phyloP scores from a whole-genome alignment of 2,329 filamentous ascomycete genomes.

The Aspergillus brunneoviolaceus region DNA sequence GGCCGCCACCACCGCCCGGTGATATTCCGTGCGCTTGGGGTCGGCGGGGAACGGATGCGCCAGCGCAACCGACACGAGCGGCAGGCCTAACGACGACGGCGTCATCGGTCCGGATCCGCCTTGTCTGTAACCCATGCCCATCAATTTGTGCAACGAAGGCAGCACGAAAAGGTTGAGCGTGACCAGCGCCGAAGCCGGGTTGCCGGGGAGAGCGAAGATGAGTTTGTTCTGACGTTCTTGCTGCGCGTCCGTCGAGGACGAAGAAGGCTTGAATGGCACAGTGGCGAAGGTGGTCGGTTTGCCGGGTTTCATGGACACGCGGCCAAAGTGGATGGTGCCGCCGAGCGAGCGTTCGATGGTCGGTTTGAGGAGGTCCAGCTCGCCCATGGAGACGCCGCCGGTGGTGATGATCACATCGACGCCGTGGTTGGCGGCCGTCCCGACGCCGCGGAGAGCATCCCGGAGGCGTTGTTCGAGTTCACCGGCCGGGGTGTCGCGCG shows the following conservation, averaged over 20 bases:
- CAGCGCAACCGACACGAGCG: constrained; percentile 68
- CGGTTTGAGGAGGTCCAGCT: constrained; percentile 92
- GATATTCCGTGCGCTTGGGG: constrained; percentile 78
- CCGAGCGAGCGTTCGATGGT: constrained; percentile 88
- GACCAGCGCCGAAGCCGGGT: constrained; percentile 88
- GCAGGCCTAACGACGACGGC: constrained; percentile 56
- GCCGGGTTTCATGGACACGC: constrained; percentile 96
- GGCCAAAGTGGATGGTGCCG: constrained; percentile 92
- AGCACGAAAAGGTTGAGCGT: constrained; percentile 94
- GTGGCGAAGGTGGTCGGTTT: constrained; percentile 98
- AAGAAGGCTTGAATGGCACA: constrained; percentile 60
- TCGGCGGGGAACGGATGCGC: constrained; percentile 74
- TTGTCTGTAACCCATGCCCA: constrained; percentile 55
- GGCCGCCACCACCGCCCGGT: constrained; percentile 73
- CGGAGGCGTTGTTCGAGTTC: constrained; percentile 76
- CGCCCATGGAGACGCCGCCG: constrained; percentile 96
- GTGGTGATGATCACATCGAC: constrained; percentile 87
- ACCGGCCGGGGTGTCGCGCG: constrained; percentile 56
- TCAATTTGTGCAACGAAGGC: constrained; percentile 75
- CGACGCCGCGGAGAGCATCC: constrained; percentile 61
- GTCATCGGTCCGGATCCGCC: background rate
- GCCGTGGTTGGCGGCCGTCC: constrained; percentile 45
- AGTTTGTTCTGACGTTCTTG: constrained; percentile 63
- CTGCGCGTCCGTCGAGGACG: constrained; percentile 42
- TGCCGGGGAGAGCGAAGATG: constrained; percentile 89